Base-by-base conservation (phyloP, 768 basidiomycete species). In the Hebeloma cylindrosporum region DNA sequence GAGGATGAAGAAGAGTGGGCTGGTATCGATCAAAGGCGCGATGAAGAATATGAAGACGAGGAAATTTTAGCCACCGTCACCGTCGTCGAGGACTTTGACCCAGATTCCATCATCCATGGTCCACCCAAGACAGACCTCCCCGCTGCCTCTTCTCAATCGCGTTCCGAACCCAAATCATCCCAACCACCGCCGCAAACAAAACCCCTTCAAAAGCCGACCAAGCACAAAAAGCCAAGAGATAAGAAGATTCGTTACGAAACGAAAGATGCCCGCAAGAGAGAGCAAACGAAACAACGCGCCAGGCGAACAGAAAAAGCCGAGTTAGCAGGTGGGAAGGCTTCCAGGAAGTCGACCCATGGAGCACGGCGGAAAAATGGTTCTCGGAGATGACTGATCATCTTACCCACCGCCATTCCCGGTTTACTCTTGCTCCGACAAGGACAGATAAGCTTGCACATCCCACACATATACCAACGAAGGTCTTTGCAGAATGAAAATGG, bases 81-180 rank as follows among this genome's bases (percentile, higher is more conserved):
- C 11, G 83, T 96, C 38, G 83, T 90, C 10, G 90, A 96, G 60
- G 91, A 96, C 61, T 90, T 95, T 62, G 90, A 94, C 61, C 81
- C 88, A 16, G 75, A 79, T 56, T 64, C 72, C 32, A 64, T 83
- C 60, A 71, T 78, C 23, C 75, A 81, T 51, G 81, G 72, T 5
- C 66, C 70, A 28, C 52, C 62, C 8, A 51, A 52, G 41, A 33
- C 59, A 18, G 40, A 54, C 37, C 38, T 33, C 28, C 31, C 47
- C n/a, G 13, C 38, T 11, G 30, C 48, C 29, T 29, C 43, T 9
- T 20, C 33, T 41, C 34, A 39, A 51, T 28, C 20, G 16, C 32
- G 9, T 22, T 29, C 11, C 20, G 44, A n/a, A 20, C 31, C 14
- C 32, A 32, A 16, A 38, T 22, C 43, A 50, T 23, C 48, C 36